Base-by-base conservation (phyloP, 2,329 filamentous ascomycete species). In the Botrytis cinerea region DNA sequence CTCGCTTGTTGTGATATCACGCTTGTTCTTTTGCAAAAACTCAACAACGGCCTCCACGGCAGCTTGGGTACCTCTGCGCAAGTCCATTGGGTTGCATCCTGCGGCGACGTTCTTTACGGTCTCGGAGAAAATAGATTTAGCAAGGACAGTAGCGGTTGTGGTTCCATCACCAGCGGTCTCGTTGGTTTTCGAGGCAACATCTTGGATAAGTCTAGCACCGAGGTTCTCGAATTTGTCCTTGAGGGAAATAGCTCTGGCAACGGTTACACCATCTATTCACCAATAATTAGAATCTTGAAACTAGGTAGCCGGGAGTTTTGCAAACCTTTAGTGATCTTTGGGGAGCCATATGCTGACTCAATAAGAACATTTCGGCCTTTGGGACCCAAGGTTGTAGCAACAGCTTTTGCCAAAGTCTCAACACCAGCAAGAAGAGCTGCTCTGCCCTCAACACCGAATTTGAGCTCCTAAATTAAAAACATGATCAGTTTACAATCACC, bases 141-240 rank as follows among this genome's bases (percentile, higher is more conserved):
- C 96, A 79, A 99, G 93, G 79, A 98, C 96, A 77, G 96, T 99
- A 78, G 96, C 96, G 78, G 95, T 97, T 78, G 96, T 99, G 80
- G 96, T 99, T 85, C 96, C 96, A 84, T 99, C 96, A 92, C 96
- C 96, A 79, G 96, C 96, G 80, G 94, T 91, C 87, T 99, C 96
- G 88, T 99, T 99, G 83, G 96, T 99, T 91, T 99, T 99, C 82
- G 93, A 96, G 81, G 96, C 96, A 79, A 99, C 96, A 85, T 99
- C 96, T 86, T 98, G 95, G 79, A 99, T 90, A 78, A 99, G 91
- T 82, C 93, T 93, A 81, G 96, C 96, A 84, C 96, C 96, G 80
- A 99, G 93, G 88, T 99, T 99, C 87, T 99, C 96, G 85, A 98
- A 99, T 87, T 98, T 98, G 89, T 99, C 96, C 89, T 99, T 91